phyloP scores from a whole-genome alignment of 2,329 filamentous ascomycete species.

The Colletotrichum viniferum region DNA sequence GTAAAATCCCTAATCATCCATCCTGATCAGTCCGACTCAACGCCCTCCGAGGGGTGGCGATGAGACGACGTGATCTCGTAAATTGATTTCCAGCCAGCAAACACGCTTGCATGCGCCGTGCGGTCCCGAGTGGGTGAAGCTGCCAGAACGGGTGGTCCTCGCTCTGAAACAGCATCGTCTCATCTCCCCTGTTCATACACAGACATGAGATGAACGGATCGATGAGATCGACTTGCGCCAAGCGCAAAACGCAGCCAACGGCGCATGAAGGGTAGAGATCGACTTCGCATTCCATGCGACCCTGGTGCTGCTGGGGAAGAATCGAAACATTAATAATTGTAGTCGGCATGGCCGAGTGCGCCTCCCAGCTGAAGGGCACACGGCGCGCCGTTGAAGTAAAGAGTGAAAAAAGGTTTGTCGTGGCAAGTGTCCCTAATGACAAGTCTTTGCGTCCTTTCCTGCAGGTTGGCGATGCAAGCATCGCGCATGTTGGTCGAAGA shows the following conservation, averaged over 20 bases:
- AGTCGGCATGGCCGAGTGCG: neutral
- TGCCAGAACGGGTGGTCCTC: neutral
- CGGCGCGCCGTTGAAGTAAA: neutral
- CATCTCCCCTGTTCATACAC: neutral
- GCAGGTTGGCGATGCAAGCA: slow-evolving; percentile 18
- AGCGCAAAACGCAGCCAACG: neutral
- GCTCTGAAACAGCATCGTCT: neutral
- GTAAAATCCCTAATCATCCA: slow-evolving; percentile 16
- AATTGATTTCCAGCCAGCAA: slow-evolving; percentile 9
- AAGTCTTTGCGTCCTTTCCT: slow-evolving; percentile 17
- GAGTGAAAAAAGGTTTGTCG: slow-evolving; percentile 4
- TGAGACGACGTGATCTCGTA: neutral
- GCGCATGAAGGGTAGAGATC: neutral
- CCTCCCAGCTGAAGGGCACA: neutral
- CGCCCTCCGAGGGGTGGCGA: neutral
- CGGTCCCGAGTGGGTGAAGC: neutral
- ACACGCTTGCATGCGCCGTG: slow-evolving; percentile 1
- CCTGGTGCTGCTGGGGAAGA: slow-evolving; percentile 13
- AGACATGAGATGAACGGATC: neutral
- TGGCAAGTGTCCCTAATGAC: slow-evolving; percentile 13
- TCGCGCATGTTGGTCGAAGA: slow-evolving; percentile 9
- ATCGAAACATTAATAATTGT: slow-evolving; percentile 15
- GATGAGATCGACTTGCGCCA: neutral
- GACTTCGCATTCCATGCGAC: slow-evolving; percentile 9
- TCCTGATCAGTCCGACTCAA: neutral